Evolutionary conservation across 805 yeast species (phyloP), one percentile per base, ranked within the genome.

Genomic region (Spathaspora girioi): DNA sequence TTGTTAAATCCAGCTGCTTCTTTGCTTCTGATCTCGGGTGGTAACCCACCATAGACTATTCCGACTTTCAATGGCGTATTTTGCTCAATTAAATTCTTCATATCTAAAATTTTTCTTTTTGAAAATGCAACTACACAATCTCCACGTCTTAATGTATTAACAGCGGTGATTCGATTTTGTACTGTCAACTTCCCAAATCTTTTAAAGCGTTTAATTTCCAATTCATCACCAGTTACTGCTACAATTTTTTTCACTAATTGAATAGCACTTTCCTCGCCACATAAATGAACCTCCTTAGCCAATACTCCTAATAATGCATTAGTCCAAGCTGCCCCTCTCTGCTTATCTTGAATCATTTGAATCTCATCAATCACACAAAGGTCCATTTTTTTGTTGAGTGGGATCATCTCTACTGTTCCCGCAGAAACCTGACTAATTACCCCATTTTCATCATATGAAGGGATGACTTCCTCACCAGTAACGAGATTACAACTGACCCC

Each of bases 251-350:
- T 59, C 5, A 94, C 71, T 26, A 93, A 62, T 0, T 84, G 82
- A n/a, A 90, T 86, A 2, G 91, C 83, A 59, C 94, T 81, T 50
- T 82, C 87, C 64, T 94, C 99, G 38, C 99, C 99, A 71, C 99
- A 94, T 6, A 93, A 63, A 70, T 94, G 98, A 1, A 94, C 73
- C 56, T 90, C 96, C 50, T 82, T 82, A 3, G 97, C 96, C 53
- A 80, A 80, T 0, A 84, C 94, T 3, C 98, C 98, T 32, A 94
- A 70, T 1, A 94, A 71, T 0, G 96, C 97, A 58, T 83, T 83
- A 0, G 97, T 87, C 98, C 99, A 94, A 0, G 97, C 96, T 71
- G 88, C 83, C 0, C 99, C 99, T 56, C 99, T 70, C 15, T 70
- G 71, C 7, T 73, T 71, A 62, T 92, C 97, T 1, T 81, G 83